phyloP scores from a whole-genome alignment of 306 rosid species.

The Lathyrus oleraceus region DNA sequence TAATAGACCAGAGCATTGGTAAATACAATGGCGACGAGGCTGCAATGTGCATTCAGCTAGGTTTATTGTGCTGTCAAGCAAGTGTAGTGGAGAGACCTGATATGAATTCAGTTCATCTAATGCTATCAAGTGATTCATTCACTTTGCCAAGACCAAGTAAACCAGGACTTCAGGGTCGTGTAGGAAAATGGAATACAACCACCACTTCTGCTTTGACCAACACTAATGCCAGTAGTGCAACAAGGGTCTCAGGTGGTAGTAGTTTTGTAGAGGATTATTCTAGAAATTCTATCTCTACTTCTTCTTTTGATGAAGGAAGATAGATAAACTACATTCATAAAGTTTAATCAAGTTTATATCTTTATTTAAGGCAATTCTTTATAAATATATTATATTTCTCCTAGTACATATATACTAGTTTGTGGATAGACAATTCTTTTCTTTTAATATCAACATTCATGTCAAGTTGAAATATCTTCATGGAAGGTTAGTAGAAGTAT shows the following conservation, averaged over 20 bases:
- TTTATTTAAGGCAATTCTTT: constrained; percentile 18
- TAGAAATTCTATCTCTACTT: constrained; percentile 71
- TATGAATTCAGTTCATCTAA: constrained; percentile 78
- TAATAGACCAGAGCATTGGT: constrained; percentile 54
- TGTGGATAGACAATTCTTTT: not conserved
- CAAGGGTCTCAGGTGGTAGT: constrained; percentile 57
- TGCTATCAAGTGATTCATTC: constrained; percentile 81
- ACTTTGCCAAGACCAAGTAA: constrained; percentile 72
- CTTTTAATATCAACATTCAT: not conserved
- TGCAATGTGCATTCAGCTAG: constrained; percentile 88
- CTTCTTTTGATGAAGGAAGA: constrained; percentile 72
- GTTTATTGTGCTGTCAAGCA: constrained; percentile 82
- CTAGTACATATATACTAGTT: not conserved
- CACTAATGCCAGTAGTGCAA: constrained; percentile 54
- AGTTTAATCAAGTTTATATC: constrained; percentile 1
- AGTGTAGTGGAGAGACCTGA: constrained; percentile 67
- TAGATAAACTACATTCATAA: constrained; percentile 38
- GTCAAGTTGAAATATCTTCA: no score
- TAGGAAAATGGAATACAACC: constrained; percentile 60
- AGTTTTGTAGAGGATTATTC: constrained; percentile 70
- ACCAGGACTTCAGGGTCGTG: constrained; percentile 83
- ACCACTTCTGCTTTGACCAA: constrained; percentile 53
- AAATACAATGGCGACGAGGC: constrained; percentile 72
- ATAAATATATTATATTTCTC: not conserved
- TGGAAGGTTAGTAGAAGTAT: no score